A percentile compares a stretch with the other conserved stretches of the same genome.
Conservation (phyloP, 192 early-diverging fungal species). For the Podochytrium sp. region DNA sequence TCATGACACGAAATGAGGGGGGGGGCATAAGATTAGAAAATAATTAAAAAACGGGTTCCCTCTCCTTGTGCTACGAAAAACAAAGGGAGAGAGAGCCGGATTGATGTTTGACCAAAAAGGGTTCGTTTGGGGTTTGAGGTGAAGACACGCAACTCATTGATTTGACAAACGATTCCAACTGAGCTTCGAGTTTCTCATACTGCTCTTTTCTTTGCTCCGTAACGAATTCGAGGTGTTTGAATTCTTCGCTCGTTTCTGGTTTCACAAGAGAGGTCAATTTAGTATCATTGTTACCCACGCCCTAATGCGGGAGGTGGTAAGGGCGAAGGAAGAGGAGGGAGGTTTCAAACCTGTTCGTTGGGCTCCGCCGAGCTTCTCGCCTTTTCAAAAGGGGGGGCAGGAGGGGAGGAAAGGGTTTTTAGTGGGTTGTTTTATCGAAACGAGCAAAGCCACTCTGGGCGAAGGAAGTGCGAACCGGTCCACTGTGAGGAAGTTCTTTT, state of each 20-base stretch:
- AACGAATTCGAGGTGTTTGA: constrained; percentile 75
- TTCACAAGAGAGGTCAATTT: neutral
- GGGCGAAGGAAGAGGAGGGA: neutral
- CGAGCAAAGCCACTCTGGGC: constrained; percentile 2
- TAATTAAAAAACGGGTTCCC: neutral
- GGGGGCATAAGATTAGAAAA: neutral
- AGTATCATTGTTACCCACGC: neutral
- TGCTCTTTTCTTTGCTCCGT: constrained; percentile 68
- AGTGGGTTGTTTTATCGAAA: neutral
- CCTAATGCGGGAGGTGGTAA: neutral
- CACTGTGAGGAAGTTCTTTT: neutral
- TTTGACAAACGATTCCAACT: constrained; percentile 24
- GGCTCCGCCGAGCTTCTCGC: constrained; percentile 75
- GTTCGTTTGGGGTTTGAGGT: too few relatives aligned
- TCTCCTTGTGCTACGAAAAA: too few relatives aligned
- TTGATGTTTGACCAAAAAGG: too few relatives aligned
- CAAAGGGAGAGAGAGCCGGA: too few relatives aligned
- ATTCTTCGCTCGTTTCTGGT: constrained; percentile 77
- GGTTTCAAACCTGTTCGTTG: constrained; percentile 57
- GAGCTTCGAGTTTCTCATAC: constrained; percentile 61
- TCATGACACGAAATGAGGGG: too few relatives aligned
- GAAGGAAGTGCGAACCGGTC: neutral
- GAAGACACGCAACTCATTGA: constrained; percentile 43
- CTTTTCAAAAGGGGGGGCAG: constrained; percentile 21
- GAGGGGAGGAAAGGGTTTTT: neutral